Evolutionary conservation across 1,139 yeast genomes (phyloP).

Genomic region (Suhomyces choctaworum): DNA sequence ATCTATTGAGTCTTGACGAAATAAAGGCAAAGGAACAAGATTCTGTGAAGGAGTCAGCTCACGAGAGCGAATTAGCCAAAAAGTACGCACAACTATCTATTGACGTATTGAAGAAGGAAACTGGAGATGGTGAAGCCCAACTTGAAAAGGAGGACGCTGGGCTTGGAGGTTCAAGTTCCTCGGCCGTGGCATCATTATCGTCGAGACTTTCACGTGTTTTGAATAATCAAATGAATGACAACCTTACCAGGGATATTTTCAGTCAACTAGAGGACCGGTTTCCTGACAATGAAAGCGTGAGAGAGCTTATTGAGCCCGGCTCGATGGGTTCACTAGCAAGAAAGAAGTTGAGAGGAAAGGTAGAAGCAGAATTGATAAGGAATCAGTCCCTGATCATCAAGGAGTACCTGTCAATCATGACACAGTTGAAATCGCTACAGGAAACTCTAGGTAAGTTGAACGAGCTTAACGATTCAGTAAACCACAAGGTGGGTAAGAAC

Average conservation of each 20-base stretch:
- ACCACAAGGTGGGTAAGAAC: slow-evolving; percentile 36
- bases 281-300: slow-evolving; percentile 14
- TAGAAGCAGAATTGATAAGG: slow-evolving; percentile 70
- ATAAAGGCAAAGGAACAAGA: slow-evolving; percentile 2
- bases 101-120: slow-evolving; percentile 13
- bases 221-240: slow-evolving; percentile 50
- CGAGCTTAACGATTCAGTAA: slow-evolving; percentile 29
- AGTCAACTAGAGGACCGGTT: slow-evolving; percentile 44
- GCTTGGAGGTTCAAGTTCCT: neutral
- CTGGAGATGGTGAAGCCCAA: slow-evolving; percentile 1
- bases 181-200: slow-evolving; percentile 31
- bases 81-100: slow-evolving; percentile 21
- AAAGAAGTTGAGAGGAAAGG: slow-evolving; percentile 57
- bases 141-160: neutral
- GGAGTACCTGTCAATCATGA: slow-evolving; percentile 60
- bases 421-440: slow-evolving; percentile 46
- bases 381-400: slow-evolving; percentile 59
- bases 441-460: slow-evolving; percentile 44
- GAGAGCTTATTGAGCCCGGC: slow-evolving; percentile 23
- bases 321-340: slow-evolving; percentile 24
- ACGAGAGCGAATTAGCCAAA: slow-evolving; percentile 18
- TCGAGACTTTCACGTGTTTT: slow-evolving; percentile 52
- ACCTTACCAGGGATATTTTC: slow-evolving; percentile 50
- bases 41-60: neutral
- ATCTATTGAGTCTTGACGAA: slow-evolving; percentile 25